phyloP scores from a whole-genome alignment of 768 basidiomycete genomes.

The Xerocomus potaroensis region DNA sequence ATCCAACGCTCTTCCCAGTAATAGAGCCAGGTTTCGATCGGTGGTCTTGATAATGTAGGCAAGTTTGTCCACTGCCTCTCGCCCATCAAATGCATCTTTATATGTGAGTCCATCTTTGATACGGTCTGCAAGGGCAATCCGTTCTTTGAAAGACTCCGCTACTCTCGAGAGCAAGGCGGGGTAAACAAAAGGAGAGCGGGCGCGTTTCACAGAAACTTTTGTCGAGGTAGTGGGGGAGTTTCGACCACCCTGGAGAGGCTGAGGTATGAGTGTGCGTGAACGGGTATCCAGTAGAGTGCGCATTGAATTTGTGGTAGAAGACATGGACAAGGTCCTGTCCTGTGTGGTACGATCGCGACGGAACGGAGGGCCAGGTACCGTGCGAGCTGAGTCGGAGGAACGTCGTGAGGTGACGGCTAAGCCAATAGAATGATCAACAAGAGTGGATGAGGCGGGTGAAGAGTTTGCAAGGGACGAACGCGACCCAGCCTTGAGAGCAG shows the following conservation, averaged over 20 bases:
- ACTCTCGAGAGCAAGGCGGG: slow-evolving; percentile 95
- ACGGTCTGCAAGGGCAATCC: slow-evolving; percentile 71
- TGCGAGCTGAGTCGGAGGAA: slow-evolving; percentile 68
- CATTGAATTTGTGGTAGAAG: slow-evolving; percentile 50
- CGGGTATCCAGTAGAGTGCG: slow-evolving; percentile 42
- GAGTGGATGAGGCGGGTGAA: slow-evolving; percentile 42
- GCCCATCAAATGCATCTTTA: slow-evolving; percentile 94
- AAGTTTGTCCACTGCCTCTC: slow-evolving; percentile 95
- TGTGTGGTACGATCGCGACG: slow-evolving; percentile 59
- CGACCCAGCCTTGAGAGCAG: slow-evolving; percentile 38
- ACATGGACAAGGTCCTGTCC: slow-evolving; percentile 77
- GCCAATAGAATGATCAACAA: slow-evolving; percentile 32
- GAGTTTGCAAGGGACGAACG: slow-evolving; percentile 41
- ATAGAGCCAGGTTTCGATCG: slow-evolving; percentile 90
- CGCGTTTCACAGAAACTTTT: slow-evolving; percentile 36
- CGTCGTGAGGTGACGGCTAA: slow-evolving; percentile 39
- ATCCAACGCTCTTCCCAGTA: slow-evolving; percentile 93
- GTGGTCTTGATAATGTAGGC: slow-evolving; percentile 98
- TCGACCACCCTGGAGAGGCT: slow-evolving; percentile 37
- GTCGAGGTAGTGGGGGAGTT: slow-evolving; percentile 34
- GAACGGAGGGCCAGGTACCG: slow-evolving; percentile 47
- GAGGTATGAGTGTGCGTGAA: slow-evolving; percentile 33
- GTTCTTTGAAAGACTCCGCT: slow-evolving; percentile 86
- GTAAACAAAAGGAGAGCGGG: slow-evolving; percentile 75
- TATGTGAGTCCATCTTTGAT: slow-evolving; percentile 95